Base-by-base conservation (phyloP, 208 protist species). In the Tritrichomonas musculus region DNA sequence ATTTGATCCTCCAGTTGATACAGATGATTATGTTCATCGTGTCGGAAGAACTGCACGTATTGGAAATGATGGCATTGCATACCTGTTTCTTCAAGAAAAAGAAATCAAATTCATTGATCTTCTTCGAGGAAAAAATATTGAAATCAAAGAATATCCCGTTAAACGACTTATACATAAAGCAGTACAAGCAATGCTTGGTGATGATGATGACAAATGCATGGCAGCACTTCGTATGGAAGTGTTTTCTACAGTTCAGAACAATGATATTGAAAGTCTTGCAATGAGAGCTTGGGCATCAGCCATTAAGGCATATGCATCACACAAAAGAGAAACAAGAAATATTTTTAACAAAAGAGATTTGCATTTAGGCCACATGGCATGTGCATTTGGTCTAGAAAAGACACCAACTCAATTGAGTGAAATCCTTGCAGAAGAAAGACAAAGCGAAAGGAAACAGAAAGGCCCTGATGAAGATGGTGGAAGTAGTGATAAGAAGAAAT, bases 21-120 rank as follows among this genome's bases (percentile, higher is more conserved):
- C 97, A 65, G 97, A 96, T 25, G 97, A 98, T 95, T 99, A 99
- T 94, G 96, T 99, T 49, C 98, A 99, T 94, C 96, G 98, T 66
- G 88, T 92, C 49, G 88, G 88, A 27, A 3, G 88, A 73, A 92
- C 88, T 47, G 88, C 88, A n/a, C 14, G 88, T 36, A 69, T 69
- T 53, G 88, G 88, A 39, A 69, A 69, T 30, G 88, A 92, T 49
- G 88, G 88, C 2, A 92, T 92, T 36, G 50, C 88, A 11, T 88
- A 88, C 57, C 22, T 88, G 25, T 88, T 88, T n/a, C 27, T 88
- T 20, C 77, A 88, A 47, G 25, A 57, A 22, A 41, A 41, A 17
- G 77, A 88, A 39, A 20, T 57, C 11, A 33, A 11, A 33, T 88
- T 88, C 17, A 30, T 88, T 25, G 47, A 88, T 50, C 30, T 88